phyloP scores from a whole-genome alignment of 331 rosid genomes.

The Pyracantha coccinea region DNA sequence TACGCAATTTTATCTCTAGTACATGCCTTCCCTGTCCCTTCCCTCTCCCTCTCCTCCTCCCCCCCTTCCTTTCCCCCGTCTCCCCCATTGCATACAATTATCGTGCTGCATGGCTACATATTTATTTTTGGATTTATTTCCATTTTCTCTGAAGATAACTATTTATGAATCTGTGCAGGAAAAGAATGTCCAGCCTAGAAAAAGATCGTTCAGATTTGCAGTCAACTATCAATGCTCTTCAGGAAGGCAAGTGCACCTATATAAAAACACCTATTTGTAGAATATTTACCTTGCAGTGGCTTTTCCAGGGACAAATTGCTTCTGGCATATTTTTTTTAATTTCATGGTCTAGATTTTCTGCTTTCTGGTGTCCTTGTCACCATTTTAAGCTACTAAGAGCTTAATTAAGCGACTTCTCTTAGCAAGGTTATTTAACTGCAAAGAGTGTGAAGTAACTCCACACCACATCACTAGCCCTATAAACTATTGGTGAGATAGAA shows the following conservation, averaged over 20 bases:
- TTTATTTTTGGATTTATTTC: not conserved
- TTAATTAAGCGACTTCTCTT: not conserved
- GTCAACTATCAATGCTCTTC: constrained; percentile 80
- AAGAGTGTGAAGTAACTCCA: not conserved
- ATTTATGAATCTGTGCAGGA: constrained; percentile 45
- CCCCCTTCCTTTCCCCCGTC: not conserved
- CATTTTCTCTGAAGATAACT: not conserved
- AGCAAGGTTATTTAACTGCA: not conserved
- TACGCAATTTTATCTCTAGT: too few species aligned
- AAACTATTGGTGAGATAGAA: not conserved
- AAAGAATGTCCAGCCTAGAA: constrained; percentile 73
- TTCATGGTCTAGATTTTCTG: not conserved
- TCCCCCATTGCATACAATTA: not conserved
- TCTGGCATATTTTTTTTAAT: not conserved
- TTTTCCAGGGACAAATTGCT: not conserved
- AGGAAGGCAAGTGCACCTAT: constrained; percentile 53
- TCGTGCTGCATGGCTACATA: not conserved
- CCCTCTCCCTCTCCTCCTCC: too few species aligned
- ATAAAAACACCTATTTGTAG: not conserved
- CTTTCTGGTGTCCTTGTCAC: not conserved
- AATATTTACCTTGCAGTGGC: not conserved
- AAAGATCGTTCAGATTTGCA: constrained; percentile 81
- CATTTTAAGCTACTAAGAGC: not conserved
- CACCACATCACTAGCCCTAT: not conserved
- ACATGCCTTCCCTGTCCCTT: too few species aligned